Evolutionary conservation across 2,329 filamentous ascomycete species (phyloP).

Genomic region (Nemania bipapillata): DNA sequence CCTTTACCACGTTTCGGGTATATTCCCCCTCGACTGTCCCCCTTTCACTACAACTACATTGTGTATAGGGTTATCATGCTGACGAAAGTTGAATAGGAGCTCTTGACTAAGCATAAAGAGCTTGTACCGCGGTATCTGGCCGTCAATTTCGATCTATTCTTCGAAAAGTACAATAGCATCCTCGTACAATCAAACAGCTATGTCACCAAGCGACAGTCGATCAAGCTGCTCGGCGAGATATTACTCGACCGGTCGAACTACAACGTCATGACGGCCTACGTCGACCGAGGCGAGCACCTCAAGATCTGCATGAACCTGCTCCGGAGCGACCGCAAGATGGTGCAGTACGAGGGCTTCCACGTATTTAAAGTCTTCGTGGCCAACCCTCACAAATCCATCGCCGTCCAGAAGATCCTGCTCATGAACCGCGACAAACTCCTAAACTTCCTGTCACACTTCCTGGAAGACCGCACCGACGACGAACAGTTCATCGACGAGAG

Average conservation of each 20-base stretch:
- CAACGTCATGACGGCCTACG: slow-evolving; percentile 96
- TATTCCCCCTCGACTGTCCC: neutral
- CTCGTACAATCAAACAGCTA: slow-evolving; percentile 94
- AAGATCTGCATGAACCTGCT: slow-evolving; percentile 99
- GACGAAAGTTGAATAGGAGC: slow-evolving; percentile 65
- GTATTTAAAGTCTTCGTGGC: slow-evolving; percentile 99
- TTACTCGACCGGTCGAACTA: slow-evolving; percentile 95
- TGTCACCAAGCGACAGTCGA: slow-evolving; percentile 96
- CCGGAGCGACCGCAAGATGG: slow-evolving; percentile 96
- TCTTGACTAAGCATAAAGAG: slow-evolving; percentile 92
- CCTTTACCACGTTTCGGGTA: slow-evolving; percentile 96
- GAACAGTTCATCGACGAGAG: slow-evolving; percentile 99
- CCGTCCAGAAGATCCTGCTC: slow-evolving; percentile 92
- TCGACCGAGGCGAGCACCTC: slow-evolving; percentile 92
- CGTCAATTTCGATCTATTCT: slow-evolving; percentile 93
- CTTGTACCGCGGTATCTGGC: slow-evolving; percentile 87
- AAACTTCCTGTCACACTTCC: slow-evolving; percentile 87
- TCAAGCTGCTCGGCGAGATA: slow-evolving; percentile 95
- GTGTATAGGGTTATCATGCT: slow-evolving; percentile 16
- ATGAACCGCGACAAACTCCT: slow-evolving; percentile 95
- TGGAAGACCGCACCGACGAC: slow-evolving; percentile 94
- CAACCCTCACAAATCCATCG: slow-evolving; percentile 96
- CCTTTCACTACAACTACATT: too few species aligned
- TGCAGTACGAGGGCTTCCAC: slow-evolving; percentile 98
- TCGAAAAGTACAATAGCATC: slow-evolving; percentile 85